Conservation (phyloP, 768 basidiomycete species). For the Naganishia kalamii region DNA sequence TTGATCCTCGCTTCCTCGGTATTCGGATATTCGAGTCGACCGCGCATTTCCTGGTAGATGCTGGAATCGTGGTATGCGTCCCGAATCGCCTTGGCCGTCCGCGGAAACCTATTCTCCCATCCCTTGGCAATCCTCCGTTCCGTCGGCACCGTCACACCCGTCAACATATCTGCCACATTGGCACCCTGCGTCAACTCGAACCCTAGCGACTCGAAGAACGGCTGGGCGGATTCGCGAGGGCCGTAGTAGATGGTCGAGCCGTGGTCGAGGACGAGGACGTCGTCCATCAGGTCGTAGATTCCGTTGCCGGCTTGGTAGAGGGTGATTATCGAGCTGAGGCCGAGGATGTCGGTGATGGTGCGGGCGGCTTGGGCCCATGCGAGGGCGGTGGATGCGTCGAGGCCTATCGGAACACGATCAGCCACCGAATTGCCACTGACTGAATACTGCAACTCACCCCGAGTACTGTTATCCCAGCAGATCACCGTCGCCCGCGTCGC, state of each 20-base stretch:
- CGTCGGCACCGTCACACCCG: conserved; percentile 18
- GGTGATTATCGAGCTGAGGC: conserved; percentile 20
- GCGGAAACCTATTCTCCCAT: conserved; percentile 12
- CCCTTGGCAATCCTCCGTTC: conserved; percentile 18
- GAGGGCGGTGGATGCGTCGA: conserved; percentile 26
- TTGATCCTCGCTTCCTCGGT: conserved; percentile 2
- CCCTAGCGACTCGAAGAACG: conserved; percentile 27
- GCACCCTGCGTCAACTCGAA: conserved; percentile 25
- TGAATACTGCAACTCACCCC: conserved; percentile 7
- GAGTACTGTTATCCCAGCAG: conserved; percentile 26
- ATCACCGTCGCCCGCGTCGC: conserved; percentile 14
- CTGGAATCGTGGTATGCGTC: conserved; percentile 6
- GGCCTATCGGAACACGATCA: conserved; percentile 6
- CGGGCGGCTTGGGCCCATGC: conserved; percentile 21
- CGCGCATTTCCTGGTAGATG: conserved; percentile 11
- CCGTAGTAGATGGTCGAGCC: conserved; percentile 28
- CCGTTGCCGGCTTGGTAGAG: conserved; percentile 28
- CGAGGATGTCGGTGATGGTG: conserved; percentile 24
- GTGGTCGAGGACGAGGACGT: conserved; percentile 27
- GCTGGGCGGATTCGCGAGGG: conserved; percentile 14
- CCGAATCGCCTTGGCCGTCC: conserved; percentile 12
- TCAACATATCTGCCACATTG: conserved; percentile 27
- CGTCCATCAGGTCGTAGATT: conserved; percentile 28
- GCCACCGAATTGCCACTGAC: not conserved
- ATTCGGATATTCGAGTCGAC: conserved; percentile 9